Conservation (phyloP, 805 yeast species). For the Candida namnaoensis region DNA sequence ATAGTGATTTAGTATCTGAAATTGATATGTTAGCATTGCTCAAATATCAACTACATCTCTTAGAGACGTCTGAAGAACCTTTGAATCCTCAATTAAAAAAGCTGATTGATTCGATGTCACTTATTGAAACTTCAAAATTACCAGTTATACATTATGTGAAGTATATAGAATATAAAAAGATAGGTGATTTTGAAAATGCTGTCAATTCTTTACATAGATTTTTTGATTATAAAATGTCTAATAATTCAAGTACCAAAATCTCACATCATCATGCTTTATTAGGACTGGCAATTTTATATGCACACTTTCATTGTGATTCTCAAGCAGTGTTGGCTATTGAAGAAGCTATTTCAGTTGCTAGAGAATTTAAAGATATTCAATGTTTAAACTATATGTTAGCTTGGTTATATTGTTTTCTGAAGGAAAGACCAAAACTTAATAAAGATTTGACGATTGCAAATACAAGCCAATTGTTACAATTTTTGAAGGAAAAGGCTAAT, state of each 20-base stretch:
- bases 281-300: conserved; percentile 64
- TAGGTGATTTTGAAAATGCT: conserved; percentile 49
- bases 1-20: conserved; percentile 31
- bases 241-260: conserved; percentile 35
- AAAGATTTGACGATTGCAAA: conserved; percentile 47
- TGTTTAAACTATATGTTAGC: conserved; percentile 67
- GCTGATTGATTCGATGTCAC: conserved; percentile 37
- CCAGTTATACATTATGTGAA: conserved; percentile 46
- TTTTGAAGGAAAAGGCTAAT: conserved; percentile 25
- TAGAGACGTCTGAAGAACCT: conserved; percentile 44
- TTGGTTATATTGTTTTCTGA: conserved; percentile 67
- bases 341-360: conserved; percentile 81
- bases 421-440: conserved; percentile 51
- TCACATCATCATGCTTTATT: conserved; percentile 74
- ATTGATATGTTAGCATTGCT: conserved; percentile 41
- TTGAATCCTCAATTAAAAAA: conserved; percentile 34
- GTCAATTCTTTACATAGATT: conserved; percentile 48
- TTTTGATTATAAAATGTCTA: conserved; percentile 74
- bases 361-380: conserved; percentile 71
- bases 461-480: conserved; percentile 52
- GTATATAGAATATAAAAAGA: conserved; percentile 49
- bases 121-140: conserved; percentile 31
- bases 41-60: conserved; percentile 41
- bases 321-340: conserved; percentile 69
- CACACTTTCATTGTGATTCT: conserved; percentile 51